phyloP scores from a whole-genome alignment of 345 rosid species.

The Hirschfeldia incana region DNA sequence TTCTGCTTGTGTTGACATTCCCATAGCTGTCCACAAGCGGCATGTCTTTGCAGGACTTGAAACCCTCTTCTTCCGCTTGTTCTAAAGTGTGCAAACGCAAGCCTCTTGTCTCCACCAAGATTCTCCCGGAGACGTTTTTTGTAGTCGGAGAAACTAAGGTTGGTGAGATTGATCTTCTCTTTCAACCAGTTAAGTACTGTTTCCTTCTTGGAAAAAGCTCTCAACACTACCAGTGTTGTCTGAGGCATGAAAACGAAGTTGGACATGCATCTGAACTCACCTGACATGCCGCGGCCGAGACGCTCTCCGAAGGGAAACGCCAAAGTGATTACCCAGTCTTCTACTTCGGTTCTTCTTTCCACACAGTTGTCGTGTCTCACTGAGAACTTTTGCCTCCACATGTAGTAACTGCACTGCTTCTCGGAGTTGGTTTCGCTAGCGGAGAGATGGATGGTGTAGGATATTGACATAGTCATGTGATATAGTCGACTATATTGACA shows the following conservation, averaged over 20 bases:
- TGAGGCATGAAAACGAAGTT: conserved; percentile 50
- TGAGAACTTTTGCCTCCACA: conserved; percentile 77
- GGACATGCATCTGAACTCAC: conserved; percentile 44
- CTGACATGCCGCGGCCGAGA: conserved; percentile 45
- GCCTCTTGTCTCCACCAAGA: conserved; percentile 41
- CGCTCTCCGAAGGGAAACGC: conserved; percentile 73
- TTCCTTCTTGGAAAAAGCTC: conserved; percentile 22
- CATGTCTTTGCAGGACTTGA: conserved; percentile 39
- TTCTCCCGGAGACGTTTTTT: conserved; percentile 29
- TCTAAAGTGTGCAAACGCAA: conserved; percentile 42
- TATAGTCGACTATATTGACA: too few relatives aligned
- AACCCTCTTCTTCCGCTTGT: conserved; percentile 42
- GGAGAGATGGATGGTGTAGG: conserved; percentile 61
- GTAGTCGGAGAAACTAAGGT: conserved; percentile 35
- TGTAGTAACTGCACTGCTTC: conserved; percentile 54
- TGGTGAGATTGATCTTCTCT: conserved; percentile 17
- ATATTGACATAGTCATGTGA: too few relatives aligned
- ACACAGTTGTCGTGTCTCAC: conserved; percentile 55
- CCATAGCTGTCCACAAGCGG: conserved; percentile 69
- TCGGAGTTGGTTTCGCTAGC: conserved; percentile 39
- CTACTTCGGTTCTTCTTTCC: conserved; percentile 67
- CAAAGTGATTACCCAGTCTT: conserved; percentile 68
- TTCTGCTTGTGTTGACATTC: conserved; percentile 17
- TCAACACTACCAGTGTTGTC: conserved; percentile 41
- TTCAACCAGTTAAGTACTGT: conserved; percentile 46